These are phyloP conservation scores for Crepidotus variabilis DNA, from an alignment of 768 basidiomycete genomes.

Conservation along the genomic window DNA sequence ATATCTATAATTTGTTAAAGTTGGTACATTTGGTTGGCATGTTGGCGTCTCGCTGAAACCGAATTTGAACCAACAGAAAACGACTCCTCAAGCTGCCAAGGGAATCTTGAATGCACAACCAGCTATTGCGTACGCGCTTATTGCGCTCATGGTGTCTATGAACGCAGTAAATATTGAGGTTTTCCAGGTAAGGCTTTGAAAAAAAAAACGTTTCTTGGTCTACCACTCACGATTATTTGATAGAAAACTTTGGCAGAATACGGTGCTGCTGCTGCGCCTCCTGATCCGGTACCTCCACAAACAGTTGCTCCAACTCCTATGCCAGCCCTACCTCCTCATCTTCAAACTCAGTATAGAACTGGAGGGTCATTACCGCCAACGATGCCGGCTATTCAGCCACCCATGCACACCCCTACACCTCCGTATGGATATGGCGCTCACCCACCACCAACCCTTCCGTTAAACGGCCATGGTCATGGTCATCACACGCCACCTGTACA, in stretches of 20 bases:
- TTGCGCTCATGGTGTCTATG: conserved; percentile 75
- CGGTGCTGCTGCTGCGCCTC: conserved; percentile 20
- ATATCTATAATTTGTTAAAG: neutral
- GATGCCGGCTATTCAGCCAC: conserved; percentile 16
- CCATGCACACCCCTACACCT: conserved; percentile 20
- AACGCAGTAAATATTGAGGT: conserved; percentile 73
- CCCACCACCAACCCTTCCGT: neutral
- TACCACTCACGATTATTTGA: neutral
- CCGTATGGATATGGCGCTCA: conserved; percentile 20
- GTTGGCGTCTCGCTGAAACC: neutral
- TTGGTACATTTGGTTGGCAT: conserved; percentile 1
- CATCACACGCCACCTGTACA: conserved; percentile 6
- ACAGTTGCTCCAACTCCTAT: conserved; percentile 30
- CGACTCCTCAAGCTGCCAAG: conserved; percentile 65
- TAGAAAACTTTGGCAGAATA: conserved; percentile 66
- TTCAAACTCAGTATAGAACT: conserved; percentile 34
- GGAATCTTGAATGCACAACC: conserved; percentile 70
- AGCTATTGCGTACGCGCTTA: conserved; percentile 72
- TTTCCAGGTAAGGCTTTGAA: conserved; percentile 50
- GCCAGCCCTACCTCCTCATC: conserved; percentile 46
- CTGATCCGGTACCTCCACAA: conserved; percentile 19
- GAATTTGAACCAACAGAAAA: conserved; percentile 45
- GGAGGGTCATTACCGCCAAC: conserved; percentile 18
- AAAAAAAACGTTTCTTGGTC: neutral
- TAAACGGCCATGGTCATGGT: conserved; percentile 7